Evolutionary conservation across 2,329 filamentous ascomycete species (phyloP).

Genomic region (Neofusicoccum kwambonambiense): DNA sequence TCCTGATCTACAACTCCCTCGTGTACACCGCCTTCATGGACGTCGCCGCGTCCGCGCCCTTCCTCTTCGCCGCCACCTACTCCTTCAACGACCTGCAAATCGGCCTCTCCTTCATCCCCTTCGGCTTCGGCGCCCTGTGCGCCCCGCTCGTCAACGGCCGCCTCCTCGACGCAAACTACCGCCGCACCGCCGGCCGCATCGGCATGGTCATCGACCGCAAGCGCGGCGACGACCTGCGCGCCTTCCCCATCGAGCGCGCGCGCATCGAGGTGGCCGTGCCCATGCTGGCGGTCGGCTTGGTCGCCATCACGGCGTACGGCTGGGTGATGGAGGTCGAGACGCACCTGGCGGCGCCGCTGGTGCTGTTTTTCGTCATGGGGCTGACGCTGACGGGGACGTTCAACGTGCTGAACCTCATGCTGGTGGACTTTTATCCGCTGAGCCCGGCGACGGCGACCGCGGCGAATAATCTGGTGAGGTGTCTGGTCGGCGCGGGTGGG

Average conservation of each 20-base stretch:
- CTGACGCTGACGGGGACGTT: slow-evolving; percentile 59
- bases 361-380: slow-evolving; percentile 54
- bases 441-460: slow-evolving; percentile 39
- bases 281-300: slow-evolving; percentile 32
- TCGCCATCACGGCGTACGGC: slow-evolving; percentile 37
- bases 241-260: slow-evolving; percentile 50
- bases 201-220: slow-evolving; percentile 61
- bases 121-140: slow-evolving; percentile 38
- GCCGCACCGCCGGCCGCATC: slow-evolving; percentile 60
- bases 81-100: slow-evolving; percentile 49
- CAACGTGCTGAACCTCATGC: slow-evolving; percentile 36
- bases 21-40: slow-evolving; percentile 50
- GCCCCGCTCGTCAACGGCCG: slow-evolving; percentile 50
- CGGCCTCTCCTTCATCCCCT: slow-evolving; percentile 40
- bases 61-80: slow-evolving; percentile 47
- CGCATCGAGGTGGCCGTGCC: slow-evolving; percentile 38
- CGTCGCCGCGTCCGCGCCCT: slow-evolving; percentile 40
- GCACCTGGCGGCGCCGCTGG: slow-evolving; percentile 36
- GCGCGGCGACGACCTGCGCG: slow-evolving; percentile 48
- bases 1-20: slow-evolving; percentile 35
- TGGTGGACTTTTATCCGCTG: slow-evolving; percentile 39
- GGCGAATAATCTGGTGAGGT: slow-evolving; percentile 31
- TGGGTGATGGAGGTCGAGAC: slow-evolving; percentile 37
- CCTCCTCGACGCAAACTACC: slow-evolving; percentile 69
- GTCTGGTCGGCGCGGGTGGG: slow-evolving; percentile 36